These are phyloP conservation scores for Diaporthe batatas DNA, from an alignment of 2,329 filamentous ascomycete species.

Conservation along the genomic window DNA sequence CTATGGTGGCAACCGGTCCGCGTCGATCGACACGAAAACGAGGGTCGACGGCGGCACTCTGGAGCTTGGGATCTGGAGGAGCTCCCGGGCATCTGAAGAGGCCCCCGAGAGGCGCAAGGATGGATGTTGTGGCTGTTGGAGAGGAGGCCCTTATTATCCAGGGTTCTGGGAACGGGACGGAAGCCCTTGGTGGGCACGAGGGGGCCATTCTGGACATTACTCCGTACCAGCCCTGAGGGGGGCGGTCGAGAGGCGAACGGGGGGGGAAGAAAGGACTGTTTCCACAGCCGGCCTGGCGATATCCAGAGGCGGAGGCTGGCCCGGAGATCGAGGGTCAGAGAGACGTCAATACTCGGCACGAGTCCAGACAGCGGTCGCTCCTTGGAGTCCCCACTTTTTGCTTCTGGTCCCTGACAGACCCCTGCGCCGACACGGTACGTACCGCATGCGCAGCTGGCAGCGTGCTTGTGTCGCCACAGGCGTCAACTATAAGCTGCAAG, in stretches of 20 bases:
- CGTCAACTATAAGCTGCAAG: too few species aligned
- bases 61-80: neutral
- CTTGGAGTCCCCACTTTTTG: constrained; percentile 24
- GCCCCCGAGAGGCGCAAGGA: too few species aligned
- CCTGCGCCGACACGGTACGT: constrained; percentile 5
- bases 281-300: constrained; percentile 33
- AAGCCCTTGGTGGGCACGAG: neutral
- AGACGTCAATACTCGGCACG: constrained; percentile 2
- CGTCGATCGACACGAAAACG: neutral
- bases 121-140: neutral
- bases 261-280: neutral
- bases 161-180: neutral
- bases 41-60: constrained; percentile 10
- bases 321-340: constrained; percentile 25
- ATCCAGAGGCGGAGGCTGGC: constrained; percentile 9
- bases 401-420: constrained; percentile 7
- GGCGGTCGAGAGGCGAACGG: neutral
- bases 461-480: too few species aligned
- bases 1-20: neutral
- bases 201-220: neutral
- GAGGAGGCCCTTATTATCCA: neutral
- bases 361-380: constrained; percentile 5
- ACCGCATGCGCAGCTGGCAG: too few species aligned
- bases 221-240: neutral
- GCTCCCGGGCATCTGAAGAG: neutral